Evolutionary conservation across 805 yeast genomes (phyloP).

Genomic region (Zygotorulaspora danielsina): DNA sequence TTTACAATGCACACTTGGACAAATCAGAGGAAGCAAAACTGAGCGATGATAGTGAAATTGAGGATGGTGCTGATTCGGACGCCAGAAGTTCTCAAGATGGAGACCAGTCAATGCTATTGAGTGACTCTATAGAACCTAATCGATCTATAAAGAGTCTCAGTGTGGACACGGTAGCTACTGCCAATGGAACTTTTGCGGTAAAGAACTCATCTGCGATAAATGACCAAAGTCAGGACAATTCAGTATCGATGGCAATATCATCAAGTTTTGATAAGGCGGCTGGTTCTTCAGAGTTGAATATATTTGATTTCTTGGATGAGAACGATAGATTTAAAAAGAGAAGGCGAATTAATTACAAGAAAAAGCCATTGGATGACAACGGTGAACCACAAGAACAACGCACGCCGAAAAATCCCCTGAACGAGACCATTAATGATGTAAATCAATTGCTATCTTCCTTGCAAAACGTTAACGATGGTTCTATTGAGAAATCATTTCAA

Average conservation of each 20-base stretch:
- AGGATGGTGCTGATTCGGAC: not conserved
- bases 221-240: not conserved
- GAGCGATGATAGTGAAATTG: constrained; percentile 17
- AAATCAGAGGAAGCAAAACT: constrained; percentile 11
- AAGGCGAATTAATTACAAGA: constrained; percentile 17
- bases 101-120: not conserved
- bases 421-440: constrained; percentile 14
- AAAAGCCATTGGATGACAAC: not conserved
- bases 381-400: not conserved
- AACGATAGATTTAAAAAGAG: constrained; percentile 16
- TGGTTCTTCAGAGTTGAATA: constrained; percentile 9
- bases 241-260: not conserved
- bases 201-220: not conserved
- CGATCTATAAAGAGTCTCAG: not conserved
- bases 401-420: constrained; percentile 3
- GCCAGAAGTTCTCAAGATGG: not conserved
- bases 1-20: constrained; percentile 7
- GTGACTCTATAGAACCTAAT: not conserved
- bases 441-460: constrained; percentile 15
- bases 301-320: constrained; percentile 26
- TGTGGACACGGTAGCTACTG: not conserved
- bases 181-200: constrained; percentile 2
- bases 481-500: constrained; percentile 10
- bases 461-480: constrained; percentile 5
- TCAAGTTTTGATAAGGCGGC: not conserved